Evolutionary conservation across 345 rosid genomes (phyloP).

Genomic region (Gossypium ekmanianum): DNA sequence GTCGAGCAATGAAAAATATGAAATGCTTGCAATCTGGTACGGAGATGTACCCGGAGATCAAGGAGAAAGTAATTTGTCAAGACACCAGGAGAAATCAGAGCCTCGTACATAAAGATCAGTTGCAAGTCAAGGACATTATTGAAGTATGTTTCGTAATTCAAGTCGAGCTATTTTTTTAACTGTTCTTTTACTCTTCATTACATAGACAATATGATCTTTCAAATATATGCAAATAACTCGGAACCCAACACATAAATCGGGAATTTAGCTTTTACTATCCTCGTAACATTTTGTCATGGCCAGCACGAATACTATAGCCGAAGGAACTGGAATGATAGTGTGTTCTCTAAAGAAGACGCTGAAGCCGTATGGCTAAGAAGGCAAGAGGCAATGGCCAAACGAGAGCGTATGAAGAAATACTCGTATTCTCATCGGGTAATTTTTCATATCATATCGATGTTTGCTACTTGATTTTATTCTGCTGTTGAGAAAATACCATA

Average conservation of each 20-base stretch:
- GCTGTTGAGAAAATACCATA: not conserved
- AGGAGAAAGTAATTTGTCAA: constrained; percentile 18
- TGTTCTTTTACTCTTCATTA: not conserved
- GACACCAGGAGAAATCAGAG: constrained; percentile 27
- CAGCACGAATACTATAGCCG: constrained; percentile 40
- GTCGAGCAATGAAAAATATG: constrained; percentile 23
- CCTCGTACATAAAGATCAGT: constrained; percentile 29
- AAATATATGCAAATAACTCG: no score
- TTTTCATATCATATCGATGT: not conserved
- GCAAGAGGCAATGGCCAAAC: constrained; percentile 53
- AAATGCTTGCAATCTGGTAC: constrained; percentile 30
- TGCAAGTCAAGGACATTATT: constrained; percentile 32
- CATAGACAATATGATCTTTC: not conserved
- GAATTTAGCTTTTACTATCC: not conserved
- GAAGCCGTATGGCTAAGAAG: constrained; percentile 53
- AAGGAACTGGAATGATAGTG: constrained; percentile 58
- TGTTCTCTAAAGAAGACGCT: constrained; percentile 53
- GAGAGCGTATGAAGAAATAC: constrained; percentile 77
- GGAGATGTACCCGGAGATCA: constrained; percentile 25
- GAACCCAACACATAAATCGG: no score
- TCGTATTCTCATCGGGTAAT: constrained; percentile 73
- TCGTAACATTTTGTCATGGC: not conserved
- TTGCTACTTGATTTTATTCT: not conserved
- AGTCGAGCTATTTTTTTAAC: not conserved
- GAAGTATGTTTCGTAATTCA: constrained; percentile 29